Conservation (phyloP, 1,284 basidiomycete genomes). For the Pulveroboletus sp. region DNA sequence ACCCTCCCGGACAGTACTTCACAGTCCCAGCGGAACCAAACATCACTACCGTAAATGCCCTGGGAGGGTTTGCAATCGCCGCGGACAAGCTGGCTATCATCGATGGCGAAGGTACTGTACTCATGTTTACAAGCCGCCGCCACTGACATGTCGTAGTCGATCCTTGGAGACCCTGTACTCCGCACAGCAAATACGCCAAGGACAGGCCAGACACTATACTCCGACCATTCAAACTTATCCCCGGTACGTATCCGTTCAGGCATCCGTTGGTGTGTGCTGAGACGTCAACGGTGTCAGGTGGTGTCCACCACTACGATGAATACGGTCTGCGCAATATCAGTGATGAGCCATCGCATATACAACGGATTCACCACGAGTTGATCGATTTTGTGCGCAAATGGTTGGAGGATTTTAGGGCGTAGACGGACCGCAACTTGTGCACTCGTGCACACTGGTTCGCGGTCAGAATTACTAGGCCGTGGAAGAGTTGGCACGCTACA, state of each 20-base stretch:
- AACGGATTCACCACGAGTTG: conserved; percentile 77
- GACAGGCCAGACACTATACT: conserved; percentile 68
- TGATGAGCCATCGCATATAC: conserved; percentile 77
- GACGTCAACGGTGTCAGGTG: conserved; percentile 43
- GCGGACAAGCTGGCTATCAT: conserved; percentile 82
- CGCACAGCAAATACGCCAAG: conserved; percentile 76
- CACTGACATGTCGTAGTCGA: conserved; percentile 51
- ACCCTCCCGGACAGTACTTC: conserved; percentile 74
- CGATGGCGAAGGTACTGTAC: conserved; percentile 66
- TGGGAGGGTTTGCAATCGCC: conserved; percentile 76
- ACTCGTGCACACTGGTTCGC: background rate
- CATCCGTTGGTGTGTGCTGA: background rate
- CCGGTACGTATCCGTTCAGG: conserved; percentile 46
- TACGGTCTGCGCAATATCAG: conserved; percentile 67
- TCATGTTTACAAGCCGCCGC: background rate
- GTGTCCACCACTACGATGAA: conserved; percentile 90
- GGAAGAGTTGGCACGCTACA: no score
- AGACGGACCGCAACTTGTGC: background rate
- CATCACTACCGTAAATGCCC: conserved; percentile 71
- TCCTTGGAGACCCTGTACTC: conserved; percentile 88
- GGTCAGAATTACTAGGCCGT: no score
- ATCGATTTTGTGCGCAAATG: conserved; percentile 79
- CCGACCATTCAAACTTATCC: conserved; percentile 86
- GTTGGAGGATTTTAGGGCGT: conserved; percentile 60
- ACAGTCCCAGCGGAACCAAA: conserved; percentile 72